phyloP scores from a whole-genome alignment of 805 yeast species.

The Kregervanrija fluxuum region DNA sequence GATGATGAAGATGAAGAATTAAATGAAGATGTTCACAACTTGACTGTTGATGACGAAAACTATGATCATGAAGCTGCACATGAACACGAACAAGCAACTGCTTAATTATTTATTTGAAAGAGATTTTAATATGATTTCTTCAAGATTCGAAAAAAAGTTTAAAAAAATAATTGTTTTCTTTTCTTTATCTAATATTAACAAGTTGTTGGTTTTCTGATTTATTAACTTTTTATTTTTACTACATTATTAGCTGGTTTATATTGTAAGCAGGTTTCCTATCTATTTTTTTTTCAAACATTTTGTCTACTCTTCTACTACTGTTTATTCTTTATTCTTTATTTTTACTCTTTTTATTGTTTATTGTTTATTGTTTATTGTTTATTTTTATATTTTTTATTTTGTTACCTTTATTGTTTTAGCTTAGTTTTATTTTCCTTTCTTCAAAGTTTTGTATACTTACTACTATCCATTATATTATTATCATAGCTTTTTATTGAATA shows the following conservation, averaged over 20 bases:
- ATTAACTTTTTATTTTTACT: too few relatives aligned
- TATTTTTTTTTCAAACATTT: neutral
- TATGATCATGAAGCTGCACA: too few relatives aligned
- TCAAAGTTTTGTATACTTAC: neutral
- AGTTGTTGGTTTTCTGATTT: too few relatives aligned
- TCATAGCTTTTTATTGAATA: neutral
- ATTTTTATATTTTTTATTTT: neutral
- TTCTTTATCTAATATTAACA: too few relatives aligned
- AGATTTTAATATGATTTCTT: neutral
- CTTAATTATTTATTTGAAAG: conserved; percentile 12
- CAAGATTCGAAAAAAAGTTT: too few relatives aligned
- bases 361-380: too few relatives aligned
- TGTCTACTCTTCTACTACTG: too few relatives aligned
- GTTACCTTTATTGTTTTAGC: neutral
- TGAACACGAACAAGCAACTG: conserved; percentile 17
- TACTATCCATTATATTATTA: neutral
- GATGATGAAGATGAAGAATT: conserved; percentile 40
- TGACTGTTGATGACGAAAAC: conserved; percentile 44
- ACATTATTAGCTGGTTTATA: too few relatives aligned
- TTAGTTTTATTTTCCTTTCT: neutral
- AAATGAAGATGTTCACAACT: conserved; percentile 38
- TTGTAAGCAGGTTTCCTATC: too few relatives aligned
- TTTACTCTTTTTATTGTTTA: too few relatives aligned
- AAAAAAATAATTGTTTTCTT: too few relatives aligned
- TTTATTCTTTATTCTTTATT: too few relatives aligned